A percentile compares a stretch with the other conserved stretches of the same genome.
phyloP scores from a whole-genome alignment of 2,329 filamentous ascomycete genomes.

The Erysiphe pulchra region DNA sequence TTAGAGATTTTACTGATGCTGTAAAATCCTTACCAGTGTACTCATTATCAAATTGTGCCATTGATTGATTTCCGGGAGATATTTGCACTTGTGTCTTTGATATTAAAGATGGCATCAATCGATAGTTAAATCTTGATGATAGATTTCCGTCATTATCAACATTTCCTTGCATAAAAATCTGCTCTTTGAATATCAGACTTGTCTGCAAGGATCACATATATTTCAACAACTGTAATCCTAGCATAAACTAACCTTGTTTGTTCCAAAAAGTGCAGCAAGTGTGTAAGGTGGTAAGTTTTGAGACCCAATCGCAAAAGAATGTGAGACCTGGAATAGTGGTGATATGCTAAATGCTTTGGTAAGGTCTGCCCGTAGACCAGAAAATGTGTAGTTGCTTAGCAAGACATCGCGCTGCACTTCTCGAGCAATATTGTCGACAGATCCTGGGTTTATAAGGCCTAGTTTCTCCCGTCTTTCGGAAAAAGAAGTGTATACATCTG shows the following conservation, averaged over 20 bases:
- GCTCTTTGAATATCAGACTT: slow-evolving; percentile 5
- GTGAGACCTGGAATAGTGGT: slow-evolving; percentile 89
- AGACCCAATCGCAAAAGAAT: slow-evolving; percentile 80
- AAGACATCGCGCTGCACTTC: slow-evolving; percentile 95
- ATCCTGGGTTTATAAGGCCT: slow-evolving; percentile 76
- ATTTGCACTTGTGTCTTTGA: slow-evolving; percentile 78
- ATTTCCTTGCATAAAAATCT: slow-evolving; percentile 92
- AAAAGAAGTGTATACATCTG: slow-evolving; percentile 60
- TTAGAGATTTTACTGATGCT: slow-evolving; percentile 75
- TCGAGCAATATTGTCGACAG: slow-evolving; percentile 65
- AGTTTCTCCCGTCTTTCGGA: slow-evolving; percentile 68
- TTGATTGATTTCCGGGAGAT: slow-evolving; percentile 54
- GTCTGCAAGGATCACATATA: background rate
- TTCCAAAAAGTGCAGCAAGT: slow-evolving; percentile 83
- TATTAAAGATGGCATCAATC: slow-evolving; percentile 57
- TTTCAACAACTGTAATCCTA: too few relatives aligned
- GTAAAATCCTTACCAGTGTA: slow-evolving; percentile 87
- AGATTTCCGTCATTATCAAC: slow-evolving; percentile 80
- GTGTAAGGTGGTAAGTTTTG: slow-evolving; percentile 84
- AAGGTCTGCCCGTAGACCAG: slow-evolving; percentile 80
- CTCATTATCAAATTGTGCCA: slow-evolving; percentile 87
- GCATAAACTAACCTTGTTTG: slow-evolving; percentile 44
- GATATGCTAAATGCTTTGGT: slow-evolving; percentile 89
- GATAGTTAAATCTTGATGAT: slow-evolving; percentile 75
- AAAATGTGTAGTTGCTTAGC: slow-evolving; percentile 90